Evolutionary conservation across 345 rosid species (phyloP), one percentile per base, ranked within the genome.

Genomic region (Clausena lansium): DNA sequence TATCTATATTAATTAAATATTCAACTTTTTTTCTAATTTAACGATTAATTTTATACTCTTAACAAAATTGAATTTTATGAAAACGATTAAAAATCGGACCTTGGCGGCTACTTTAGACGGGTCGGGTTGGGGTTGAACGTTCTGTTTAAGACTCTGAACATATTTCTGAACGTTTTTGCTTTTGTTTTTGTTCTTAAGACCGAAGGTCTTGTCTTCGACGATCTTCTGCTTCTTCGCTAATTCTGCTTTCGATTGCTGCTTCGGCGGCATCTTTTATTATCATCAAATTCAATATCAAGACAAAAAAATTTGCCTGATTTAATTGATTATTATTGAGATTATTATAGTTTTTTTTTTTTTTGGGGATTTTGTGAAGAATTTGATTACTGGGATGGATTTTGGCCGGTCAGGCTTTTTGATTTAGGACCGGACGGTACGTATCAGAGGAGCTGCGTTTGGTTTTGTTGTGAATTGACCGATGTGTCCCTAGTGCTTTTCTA

Each of bases 181-280:
- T 83, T 91, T 91, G 83, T 89, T 89, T 80, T 91, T 89, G 87
- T 91, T 91, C 75, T 91, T 89, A 73, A 91, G 90, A 79, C 95
- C 93, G 90, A 91, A 91, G 85, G 93, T 91, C 89, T 87, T 91
- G 89, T 89, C 93, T 81, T 89, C 91, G 77, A 85, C 88, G 79
- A 88, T 66, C 93, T 89, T 89, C 91, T 91, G 90, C 93, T 91
- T 91, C 90, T 89, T 91, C 79, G 88, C 89, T 77, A 89, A 69
- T 67, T 91, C 93, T 83, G 86, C 80, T 84, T 89, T 89, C 54
- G 92, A 80, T 41, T 78, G 79, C 84, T 87, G 91, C 94, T 89
- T 86, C 76, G 91, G 93, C 65, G 91, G 90, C 92, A 91, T 89
- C 89, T 86, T 83, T 83, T 47, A 79, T 80, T 80, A 64, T 77